Base-by-base conservation (phyloP, 2,329 filamentous ascomycete species). In the Metarhizium brunneum region DNA sequence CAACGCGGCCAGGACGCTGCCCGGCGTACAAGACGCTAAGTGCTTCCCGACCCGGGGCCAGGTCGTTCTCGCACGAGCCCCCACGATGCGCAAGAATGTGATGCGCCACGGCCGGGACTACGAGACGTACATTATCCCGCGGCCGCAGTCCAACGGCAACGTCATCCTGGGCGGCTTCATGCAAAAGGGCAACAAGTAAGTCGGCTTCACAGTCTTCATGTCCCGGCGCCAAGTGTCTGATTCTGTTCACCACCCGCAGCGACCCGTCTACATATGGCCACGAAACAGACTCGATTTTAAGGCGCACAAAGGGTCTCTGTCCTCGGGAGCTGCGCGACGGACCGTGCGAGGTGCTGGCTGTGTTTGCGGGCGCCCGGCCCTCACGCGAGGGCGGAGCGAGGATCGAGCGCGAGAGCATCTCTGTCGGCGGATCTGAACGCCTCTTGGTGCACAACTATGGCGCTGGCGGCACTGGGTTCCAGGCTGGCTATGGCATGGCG, bases 401-500 rank as follows among this genome's bases (percentile, higher is more conserved):
- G 2, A 71, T 78, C 18, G 76, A 78, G 60, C 61, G 76, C 8
- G 74, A 75, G 50, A 52, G 59, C 8, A 18, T 68, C 6, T 20
- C 54, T 0, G 60, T 71, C 3, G 56, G 55, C 2, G 67, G 64
- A 6, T 35, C 62, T 43, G 58, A 59, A 16, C 60, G 63, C 1
- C 54, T 57, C 0, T 49, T 72, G 11, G 68, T 75, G 3, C 73
- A 75, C 59, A 74, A 75, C 53, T 76, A 77, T 58, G 74, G 74
- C 5, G 74, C 73, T 5, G 72, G 74, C 1, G 74, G 74, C 10
- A 73, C 74, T 2, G 74, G 74, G 0, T 77, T 72, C 57, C 74
- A 76, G 52, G 73, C 74, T 3, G 71, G 71, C 4, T 73, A 69
- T 43, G 71, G 69, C 6, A 73, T 73, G 71, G 69, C 71, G 0